phyloP scores from a whole-genome alignment of 305 asterid genomes.

The Fraxinus floribunda region DNA sequence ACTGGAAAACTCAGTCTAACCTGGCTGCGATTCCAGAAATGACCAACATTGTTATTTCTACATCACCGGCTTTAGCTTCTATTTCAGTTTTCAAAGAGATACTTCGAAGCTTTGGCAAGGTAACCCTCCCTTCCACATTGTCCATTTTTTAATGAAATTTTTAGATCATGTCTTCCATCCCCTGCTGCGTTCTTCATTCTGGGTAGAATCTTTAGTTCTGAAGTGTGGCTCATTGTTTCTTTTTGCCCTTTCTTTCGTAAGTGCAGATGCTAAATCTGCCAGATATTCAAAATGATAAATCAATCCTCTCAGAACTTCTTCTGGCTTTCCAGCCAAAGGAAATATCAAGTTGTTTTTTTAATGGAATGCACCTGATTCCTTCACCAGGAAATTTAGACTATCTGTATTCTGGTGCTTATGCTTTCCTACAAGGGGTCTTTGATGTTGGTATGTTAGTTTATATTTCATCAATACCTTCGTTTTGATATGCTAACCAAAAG shows the following conservation, averaged over 20 bases:
- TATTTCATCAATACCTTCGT: not conserved
- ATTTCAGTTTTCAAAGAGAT: conserved; percentile 59
- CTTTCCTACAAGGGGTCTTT: conserved; percentile 56
- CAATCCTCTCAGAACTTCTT: conserved; percentile 58
- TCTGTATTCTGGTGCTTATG: conserved; percentile 64
- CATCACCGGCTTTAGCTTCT: conserved; percentile 49
- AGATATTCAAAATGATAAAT: conserved; percentile 53
- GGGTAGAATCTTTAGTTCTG: conserved; percentile 17
- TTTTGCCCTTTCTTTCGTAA: conserved; percentile 22
- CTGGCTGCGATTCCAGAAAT: conserved; percentile 65
- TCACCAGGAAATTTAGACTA: conserved; percentile 62
- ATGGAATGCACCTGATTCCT: conserved; percentile 55
- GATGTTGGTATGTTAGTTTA: conserved; percentile 54
- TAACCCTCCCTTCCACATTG: conserved; percentile 24
- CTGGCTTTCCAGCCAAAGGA: conserved; percentile 66
- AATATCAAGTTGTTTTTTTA: conserved; percentile 46
- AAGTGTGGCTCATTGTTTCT: not conserved
- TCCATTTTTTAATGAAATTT: conserved; percentile 10
- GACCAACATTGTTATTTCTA: conserved; percentile 35
- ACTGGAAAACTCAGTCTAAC: conserved; percentile 65
- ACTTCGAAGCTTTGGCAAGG: conserved; percentile 83
- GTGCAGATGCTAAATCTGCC: conserved; percentile 61
- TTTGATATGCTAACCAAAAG: not conserved
- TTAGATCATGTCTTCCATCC: not conserved
- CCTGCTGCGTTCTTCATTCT: not conserved